Conservation (phyloP, 257 asterid genomes). For the Asclepias syriaca region DNA sequence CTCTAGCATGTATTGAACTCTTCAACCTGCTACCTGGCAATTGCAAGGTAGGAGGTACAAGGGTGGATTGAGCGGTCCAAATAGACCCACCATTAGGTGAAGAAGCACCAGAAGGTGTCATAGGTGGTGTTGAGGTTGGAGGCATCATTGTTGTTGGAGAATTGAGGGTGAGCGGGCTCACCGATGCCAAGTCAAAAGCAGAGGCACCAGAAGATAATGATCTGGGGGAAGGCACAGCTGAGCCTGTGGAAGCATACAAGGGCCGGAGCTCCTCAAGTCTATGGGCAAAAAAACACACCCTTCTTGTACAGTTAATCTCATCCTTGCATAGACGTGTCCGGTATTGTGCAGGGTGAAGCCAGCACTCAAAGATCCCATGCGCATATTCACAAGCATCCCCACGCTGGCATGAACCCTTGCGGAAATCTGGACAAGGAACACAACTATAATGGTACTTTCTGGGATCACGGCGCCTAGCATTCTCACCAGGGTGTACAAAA, state of each 20-base stretch:
- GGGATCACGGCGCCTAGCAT: conserved; percentile 46
- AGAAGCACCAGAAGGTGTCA: conserved; percentile 25
- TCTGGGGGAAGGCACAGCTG: conserved; percentile 41
- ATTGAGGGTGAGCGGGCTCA: conserved; percentile 24
- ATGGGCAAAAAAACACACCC: conserved; percentile 44
- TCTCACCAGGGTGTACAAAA: conserved; percentile 44
- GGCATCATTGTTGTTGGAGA: conserved; percentile 30
- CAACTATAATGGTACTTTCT: conserved; percentile 37
- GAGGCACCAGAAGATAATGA: conserved; percentile 20
- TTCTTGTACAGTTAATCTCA: conserved; percentile 31
- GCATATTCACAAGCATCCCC: conserved; percentile 44
- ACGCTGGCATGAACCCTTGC: conserved; percentile 30
- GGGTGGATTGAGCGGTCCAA: conserved; percentile 27
- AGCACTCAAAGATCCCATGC: conserved; percentile 44
- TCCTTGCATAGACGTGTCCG: conserved; percentile 43
- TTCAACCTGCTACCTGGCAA: conserved; percentile 35
- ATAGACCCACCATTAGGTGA: conserved; percentile 23
- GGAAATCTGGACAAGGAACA: conserved; percentile 44
- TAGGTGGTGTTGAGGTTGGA: conserved; percentile 31
- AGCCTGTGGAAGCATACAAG: conserved; percentile 36
- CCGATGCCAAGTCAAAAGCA: conserved; percentile 23
- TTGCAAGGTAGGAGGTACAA: conserved; percentile 29
- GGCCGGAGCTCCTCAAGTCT: conserved; percentile 39
- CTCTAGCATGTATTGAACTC: conserved; percentile 25
- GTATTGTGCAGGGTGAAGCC: conserved; percentile 50